Evolutionary conservation across 768 basidiomycete genomes (phyloP).

Genomic region (Tylopilus subfusipes): DNA sequence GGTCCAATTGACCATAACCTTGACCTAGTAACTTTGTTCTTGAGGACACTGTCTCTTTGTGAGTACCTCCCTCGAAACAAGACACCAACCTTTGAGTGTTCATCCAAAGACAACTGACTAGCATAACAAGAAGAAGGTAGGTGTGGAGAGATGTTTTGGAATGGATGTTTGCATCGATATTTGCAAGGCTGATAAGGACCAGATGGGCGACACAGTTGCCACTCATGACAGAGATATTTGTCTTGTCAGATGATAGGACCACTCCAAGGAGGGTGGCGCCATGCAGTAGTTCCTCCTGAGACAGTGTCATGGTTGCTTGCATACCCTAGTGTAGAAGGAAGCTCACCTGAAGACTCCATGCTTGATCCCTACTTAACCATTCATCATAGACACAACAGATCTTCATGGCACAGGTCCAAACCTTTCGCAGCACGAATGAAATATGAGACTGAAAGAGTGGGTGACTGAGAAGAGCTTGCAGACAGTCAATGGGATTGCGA

Average conservation of each 20-base stretch:
- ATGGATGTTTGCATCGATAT: slow-evolving; percentile 3
- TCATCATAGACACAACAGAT: neutral
- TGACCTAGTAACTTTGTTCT: too few relatives aligned
- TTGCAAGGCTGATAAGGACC: slow-evolving; percentile 9
- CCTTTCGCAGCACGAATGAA: neutral
- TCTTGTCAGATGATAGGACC: neutral
- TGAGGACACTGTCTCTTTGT: too few relatives aligned
- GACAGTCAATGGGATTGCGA: neutral
- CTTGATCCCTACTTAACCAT: neutral
- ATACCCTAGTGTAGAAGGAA: too few relatives aligned
- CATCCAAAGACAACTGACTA: too few relatives aligned
- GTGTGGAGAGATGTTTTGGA: slow-evolving; percentile 15
- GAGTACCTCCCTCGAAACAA: too few relatives aligned
- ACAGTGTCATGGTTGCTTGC: neutral
- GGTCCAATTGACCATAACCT: too few relatives aligned
- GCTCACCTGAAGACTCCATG: slow-evolving; percentile 1
- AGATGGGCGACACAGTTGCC: neutral
- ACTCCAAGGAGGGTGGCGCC: neutral
- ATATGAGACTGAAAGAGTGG: neutral
- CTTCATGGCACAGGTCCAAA: neutral
- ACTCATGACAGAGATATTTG: neutral
- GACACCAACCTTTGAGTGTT: too few relatives aligned
- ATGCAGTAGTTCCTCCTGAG: neutral
- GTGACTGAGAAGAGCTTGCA: neutral
- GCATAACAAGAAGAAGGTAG: slow-evolving; percentile 4